phyloP scores from a whole-genome alignment of 73 alveolate genomes.

The Paramecium primaurelia region DNA sequence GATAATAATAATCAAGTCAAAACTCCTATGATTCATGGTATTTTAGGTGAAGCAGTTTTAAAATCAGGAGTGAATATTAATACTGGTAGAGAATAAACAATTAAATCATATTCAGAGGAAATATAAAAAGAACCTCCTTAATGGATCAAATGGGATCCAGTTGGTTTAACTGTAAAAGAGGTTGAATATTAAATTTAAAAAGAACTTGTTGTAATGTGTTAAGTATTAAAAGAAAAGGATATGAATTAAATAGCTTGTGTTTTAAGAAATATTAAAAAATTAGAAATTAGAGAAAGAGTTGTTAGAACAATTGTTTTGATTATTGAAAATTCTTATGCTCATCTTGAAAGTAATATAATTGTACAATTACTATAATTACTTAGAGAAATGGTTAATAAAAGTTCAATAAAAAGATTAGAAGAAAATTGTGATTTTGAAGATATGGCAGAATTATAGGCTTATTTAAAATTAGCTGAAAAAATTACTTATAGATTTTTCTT shows the following conservation, averaged over 20 bases:
- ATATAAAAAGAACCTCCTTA: constrained; percentile 10
- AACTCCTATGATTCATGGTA: constrained; percentile 23
- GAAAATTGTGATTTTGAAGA: neutral
- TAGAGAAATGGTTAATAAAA: constrained; percentile 5
- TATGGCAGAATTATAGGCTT: neutral
- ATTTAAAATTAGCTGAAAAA: constrained; percentile 33
- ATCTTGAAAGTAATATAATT: neutral
- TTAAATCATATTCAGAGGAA: neutral
- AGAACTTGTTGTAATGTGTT: constrained; percentile 1
- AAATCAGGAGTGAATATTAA: neutral
- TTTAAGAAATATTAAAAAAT: neutral
- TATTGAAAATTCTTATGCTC: constrained; percentile 33
- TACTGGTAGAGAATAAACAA: neutral
- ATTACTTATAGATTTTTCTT: constrained; percentile 14
- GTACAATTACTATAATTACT: neutral
- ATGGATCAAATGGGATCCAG: constrained; percentile 56
- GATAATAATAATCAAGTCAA: neutral
- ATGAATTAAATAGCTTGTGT: constrained; percentile 23
- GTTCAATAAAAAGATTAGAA: neutral
- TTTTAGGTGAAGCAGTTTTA: constrained; percentile 4
- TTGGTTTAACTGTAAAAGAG: constrained; percentile 18
- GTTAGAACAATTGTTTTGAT: neutral
- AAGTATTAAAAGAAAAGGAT: constrained; percentile 29
- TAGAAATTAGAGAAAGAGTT: constrained; percentile 4
- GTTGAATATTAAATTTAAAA: neutral